These are phyloP conservation scores for Nasturtium officinale DNA, from an alignment of 345 rosid species.

Conservation along the genomic window DNA sequence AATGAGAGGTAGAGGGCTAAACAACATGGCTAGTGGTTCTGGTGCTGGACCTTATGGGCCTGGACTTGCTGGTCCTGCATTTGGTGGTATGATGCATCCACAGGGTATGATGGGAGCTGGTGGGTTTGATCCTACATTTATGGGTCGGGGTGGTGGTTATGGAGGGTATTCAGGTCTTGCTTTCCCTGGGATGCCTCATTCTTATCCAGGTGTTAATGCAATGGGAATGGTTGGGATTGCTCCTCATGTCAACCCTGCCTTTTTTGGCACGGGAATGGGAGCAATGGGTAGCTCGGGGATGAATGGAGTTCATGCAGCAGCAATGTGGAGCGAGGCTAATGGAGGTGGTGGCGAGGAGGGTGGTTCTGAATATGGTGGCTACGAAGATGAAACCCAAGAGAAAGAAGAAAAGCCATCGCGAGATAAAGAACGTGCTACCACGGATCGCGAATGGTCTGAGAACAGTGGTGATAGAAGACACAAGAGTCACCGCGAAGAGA, in stretches of 20 bases:
- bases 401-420: conserved; percentile 63
- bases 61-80: conserved; percentile 69
- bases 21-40: conserved; percentile 61
- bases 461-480: conserved; percentile 65
- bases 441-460: conserved; percentile 80
- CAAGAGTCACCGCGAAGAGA: conserved; percentile 68
- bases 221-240: conserved; percentile 88
- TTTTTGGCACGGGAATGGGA: conserved; percentile 73
- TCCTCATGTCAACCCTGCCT: conserved; percentile 92
- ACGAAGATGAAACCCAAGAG: conserved; percentile 75
- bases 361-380: conserved; percentile 77
- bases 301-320: conserved; percentile 67
- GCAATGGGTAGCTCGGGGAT: conserved; percentile 71
- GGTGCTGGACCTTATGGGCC: conserved; percentile 73
- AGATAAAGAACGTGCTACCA: conserved; percentile 59
- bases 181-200: conserved; percentile 76
- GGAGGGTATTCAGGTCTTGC: conserved; percentile 76
- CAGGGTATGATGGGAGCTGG: conserved; percentile 80
- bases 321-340: conserved; percentile 70
- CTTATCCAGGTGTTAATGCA: conserved; percentile 71
- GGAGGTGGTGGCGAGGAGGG: conserved; percentile 90
- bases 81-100: conserved; percentile 81
- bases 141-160: conserved; percentile 80
- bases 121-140: conserved; percentile 79
- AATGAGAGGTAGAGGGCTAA: conserved; percentile 70